Base-by-base conservation (phyloP, 768 basidiomycete genomes). In the Cubamyces sp. region DNA sequence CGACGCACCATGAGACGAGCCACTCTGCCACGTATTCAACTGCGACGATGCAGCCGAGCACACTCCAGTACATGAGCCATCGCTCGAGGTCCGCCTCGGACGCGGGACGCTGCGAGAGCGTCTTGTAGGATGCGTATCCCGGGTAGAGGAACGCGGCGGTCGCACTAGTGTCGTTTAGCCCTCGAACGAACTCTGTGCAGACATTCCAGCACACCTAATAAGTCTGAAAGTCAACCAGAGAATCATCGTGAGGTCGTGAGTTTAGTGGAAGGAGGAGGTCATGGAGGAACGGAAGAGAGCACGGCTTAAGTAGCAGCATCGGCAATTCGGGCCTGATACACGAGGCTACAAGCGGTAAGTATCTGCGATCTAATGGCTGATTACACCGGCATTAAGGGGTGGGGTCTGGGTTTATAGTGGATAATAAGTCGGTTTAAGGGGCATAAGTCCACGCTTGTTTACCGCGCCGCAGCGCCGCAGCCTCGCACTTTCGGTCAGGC, bases 21-120 rank as follows among this genome's bases (percentile, higher is more conserved):
- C 94, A 96, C 69, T 95, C 94, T 9, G 88, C 88, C 26, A 91
- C 79, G 69, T 90, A 90, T 74, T 97, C 95, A 5, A 92, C 76
- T 4, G 85, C 88, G 16, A 94, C 83, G 69, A 94, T 85, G 70
- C 88, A 90, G 2, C 91, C 90, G 3, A 92, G 82, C 0, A 92
- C 90, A n/a, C 87, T 87, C 95, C 96, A 98, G 69, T 97, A 98
- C 92, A 94, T 96, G 56, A 98, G 82, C 94, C 96, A 97, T 75
- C 94, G 81, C 73, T 97, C 96, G 9, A 96, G 80, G 47, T 94
- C 92, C 53, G 81, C 84, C 68, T 93, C 91, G 0, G 88, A 88
- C 1, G 91, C 91, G 19, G 92, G 92, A n/a, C 92, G 82, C 68
- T 90, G 87, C 40, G 90, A 90, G 34, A 98, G 84, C 0, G 92